A percentile compares a stretch with the other conserved stretches of the same genome.
Evolutionary conservation across 2,329 filamentous ascomycete genomes (phyloP).

Genomic region (Leptographium procerum): DNA sequence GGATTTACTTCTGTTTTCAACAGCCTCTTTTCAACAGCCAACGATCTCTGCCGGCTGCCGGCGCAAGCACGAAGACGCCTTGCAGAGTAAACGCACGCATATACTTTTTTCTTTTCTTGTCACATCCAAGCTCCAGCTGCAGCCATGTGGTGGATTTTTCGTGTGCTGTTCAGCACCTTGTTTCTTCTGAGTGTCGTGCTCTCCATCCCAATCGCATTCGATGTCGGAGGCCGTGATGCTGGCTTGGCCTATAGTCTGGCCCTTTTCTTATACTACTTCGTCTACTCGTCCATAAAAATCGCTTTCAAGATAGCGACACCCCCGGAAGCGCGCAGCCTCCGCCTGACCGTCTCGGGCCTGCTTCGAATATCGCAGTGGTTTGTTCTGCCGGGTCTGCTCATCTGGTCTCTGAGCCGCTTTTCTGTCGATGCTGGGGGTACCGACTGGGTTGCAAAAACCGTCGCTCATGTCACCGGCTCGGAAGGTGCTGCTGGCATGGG

Average conservation of each 20-base stretch:
- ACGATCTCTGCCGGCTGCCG: not conserved
- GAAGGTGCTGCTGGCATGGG: not conserved
- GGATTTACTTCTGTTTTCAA: no score
- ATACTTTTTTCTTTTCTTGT: not conserved
- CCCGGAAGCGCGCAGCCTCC: constrained; percentile 63
- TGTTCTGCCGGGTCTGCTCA: constrained; percentile 72
- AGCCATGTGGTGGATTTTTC: constrained; percentile 70
- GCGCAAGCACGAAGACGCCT: not conserved
- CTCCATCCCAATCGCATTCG: constrained; percentile 92
- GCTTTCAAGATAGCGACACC: constrained; percentile 36
- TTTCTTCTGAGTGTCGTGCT: constrained; percentile 90
- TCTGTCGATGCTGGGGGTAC: constrained; percentile 65
- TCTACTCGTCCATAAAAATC: constrained; percentile 72
- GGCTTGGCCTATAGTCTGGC: constrained; percentile 88
- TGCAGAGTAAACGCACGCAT: not conserved
- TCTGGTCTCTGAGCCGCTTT: constrained; percentile 93
- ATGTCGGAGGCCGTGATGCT: constrained; percentile 90
- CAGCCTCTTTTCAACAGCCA: not conserved
- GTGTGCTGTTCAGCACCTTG: constrained; percentile 64
- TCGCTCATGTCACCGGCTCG: constrained; percentile 10
- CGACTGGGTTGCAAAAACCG: constrained; percentile 15
- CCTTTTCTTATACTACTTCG: constrained; percentile 80
- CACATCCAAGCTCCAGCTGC: constrained; percentile 3
- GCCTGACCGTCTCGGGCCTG: constrained; percentile 57
- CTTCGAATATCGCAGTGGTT: constrained; percentile 76